Evolutionary conservation across 371 early-diverging fungal species (phyloP), one percentile per base, ranked within the genome.

Genomic region (Catenaria anguillulae): DNA sequence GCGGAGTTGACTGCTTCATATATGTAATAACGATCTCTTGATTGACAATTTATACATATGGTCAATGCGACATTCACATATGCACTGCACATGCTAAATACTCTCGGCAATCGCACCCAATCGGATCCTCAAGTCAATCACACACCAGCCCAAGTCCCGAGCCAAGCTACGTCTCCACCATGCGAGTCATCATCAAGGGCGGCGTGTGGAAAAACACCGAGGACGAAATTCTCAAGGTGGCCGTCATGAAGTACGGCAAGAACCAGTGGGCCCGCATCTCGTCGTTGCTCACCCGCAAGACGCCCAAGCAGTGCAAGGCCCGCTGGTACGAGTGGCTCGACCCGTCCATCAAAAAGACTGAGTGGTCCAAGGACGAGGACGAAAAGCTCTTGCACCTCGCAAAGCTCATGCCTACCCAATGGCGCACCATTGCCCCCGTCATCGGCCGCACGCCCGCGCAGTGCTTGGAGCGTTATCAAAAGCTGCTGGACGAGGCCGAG

Each of bases 251-350:
- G 73, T 96, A 97, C 74, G 97, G 98, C 63, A 92, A 92, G 73
- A 97, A 95, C 72, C 97, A 96, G 72, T 97, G 98, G 98, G 90
- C 95, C 0, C 88, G 97, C 67, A 95, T 97, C 61, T 91, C 95
- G 29, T 96, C 97, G 4, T 80, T 97, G 43, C 76, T 97, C 21
- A 90, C 89, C 26, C 74, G 96, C 65, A 96, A 96, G 68, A 88
- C 93, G 34, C 93, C 96, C 35, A 95, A 93, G 71, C 96, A 97
- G 73, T 96, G 97, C 76, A 97, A 97, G 79, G 94, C 97, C 4
- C 80, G 98, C 69, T 97, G 98, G 98, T 92, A 83, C 71, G 98
- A 97, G 77, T 97, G 97, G 97, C 79, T 97, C 40, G 97, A 96
- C 77, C 96, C 97, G 23, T 85, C 89, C 60, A 96, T 97, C 74